These are phyloP conservation scores for Pseudohalonectria lignicola DNA, from an alignment of 2,329 filamentous ascomycete genomes.

Conservation along the genomic window DNA sequence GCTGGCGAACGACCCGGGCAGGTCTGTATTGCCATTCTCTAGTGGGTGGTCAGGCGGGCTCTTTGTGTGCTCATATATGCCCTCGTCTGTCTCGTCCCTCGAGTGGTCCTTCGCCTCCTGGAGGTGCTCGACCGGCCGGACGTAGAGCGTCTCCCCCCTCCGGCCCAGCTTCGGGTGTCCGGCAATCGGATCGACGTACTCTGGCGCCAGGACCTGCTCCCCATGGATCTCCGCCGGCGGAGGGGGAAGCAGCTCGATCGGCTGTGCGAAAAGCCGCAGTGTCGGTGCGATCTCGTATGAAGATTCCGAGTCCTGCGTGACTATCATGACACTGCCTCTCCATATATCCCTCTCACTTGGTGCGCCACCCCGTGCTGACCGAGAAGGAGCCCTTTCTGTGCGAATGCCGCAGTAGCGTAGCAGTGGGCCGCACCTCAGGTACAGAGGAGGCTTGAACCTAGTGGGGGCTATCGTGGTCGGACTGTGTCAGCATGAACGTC, in stretches of 20 bases:
- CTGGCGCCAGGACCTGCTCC: conserved; percentile 47
- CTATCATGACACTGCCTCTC: conserved; percentile 92
- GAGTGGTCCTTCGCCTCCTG: conserved; percentile 72
- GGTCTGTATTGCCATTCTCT: conserved; percentile 31
- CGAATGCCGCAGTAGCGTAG: conserved; percentile 82
- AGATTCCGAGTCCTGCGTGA: conserved; percentile 75
- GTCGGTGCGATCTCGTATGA: conserved; percentile 71
- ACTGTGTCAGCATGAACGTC: too few species aligned
- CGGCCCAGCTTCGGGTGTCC: conserved; percentile 79
- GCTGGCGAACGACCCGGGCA: conserved; percentile 40
- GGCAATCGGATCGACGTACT: conserved; percentile 83
- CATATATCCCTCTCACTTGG: conserved; percentile 62
- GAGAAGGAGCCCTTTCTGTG: conserved; percentile 39
- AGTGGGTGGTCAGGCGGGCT: conserved; percentile 36
- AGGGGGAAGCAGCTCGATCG: conserved; percentile 69
- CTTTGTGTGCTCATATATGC: conserved; percentile 64
- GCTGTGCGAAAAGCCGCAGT: conserved; percentile 76
- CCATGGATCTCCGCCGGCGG: conserved; percentile 59
- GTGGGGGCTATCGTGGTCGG: conserved; percentile 51
- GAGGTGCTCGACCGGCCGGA: conserved; percentile 79
- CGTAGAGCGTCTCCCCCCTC: conserved; percentile 76
- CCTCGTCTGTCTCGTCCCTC: conserved; percentile 65
- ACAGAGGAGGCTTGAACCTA: conserved; percentile 72
- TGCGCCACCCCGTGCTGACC: conserved; percentile 22
- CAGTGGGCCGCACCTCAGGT: conserved; percentile 82